These are phyloP conservation scores for Rickenella mellea DNA, from an alignment of 768 basidiomycete species.

Conservation along the genomic window DNA sequence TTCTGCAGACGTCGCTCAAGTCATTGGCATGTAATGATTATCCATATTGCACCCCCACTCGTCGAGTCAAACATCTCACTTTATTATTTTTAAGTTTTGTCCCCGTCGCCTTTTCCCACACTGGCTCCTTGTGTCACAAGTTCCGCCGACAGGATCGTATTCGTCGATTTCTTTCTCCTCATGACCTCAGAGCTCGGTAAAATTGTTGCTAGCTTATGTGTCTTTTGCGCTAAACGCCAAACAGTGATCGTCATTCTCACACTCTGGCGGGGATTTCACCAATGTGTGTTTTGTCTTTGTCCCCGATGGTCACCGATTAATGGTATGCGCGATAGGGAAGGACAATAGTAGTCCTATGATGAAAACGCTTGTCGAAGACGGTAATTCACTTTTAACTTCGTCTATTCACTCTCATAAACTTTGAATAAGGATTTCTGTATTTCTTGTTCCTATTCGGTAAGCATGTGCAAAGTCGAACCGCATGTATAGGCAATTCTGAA, in stretches of 20 bases:
- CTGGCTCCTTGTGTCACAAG: conserved; percentile 1
- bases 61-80: not conserved
- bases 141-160: conserved; percentile 3
- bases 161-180: conserved; percentile 3
- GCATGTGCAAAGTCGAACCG: not conserved
- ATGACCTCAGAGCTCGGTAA: conserved; percentile 4
- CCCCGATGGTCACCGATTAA: not conserved
- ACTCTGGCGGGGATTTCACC: not conserved
- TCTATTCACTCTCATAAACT: not conserved
- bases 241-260: conserved; percentile 2
- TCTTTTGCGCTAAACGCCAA: not conserved
- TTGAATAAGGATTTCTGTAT: conserved; percentile 1
- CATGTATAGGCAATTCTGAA: not conserved
- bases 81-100: not conserved
- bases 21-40: conserved; percentile 5
- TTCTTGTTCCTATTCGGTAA: conserved; percentile 7
- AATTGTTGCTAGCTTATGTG: not conserved
- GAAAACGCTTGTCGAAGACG: conserved; percentile 4
- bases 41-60: not conserved
- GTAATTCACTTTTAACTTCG: not conserved
- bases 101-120: not conserved
- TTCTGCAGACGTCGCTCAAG: conserved; percentile 3
- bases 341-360: conserved; percentile 1
- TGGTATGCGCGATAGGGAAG: not conserved
- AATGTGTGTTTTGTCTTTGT: not conserved